phyloP scores from a whole-genome alignment of 352 stramenopile species.

The Phytophthora hibernalis region DNA sequence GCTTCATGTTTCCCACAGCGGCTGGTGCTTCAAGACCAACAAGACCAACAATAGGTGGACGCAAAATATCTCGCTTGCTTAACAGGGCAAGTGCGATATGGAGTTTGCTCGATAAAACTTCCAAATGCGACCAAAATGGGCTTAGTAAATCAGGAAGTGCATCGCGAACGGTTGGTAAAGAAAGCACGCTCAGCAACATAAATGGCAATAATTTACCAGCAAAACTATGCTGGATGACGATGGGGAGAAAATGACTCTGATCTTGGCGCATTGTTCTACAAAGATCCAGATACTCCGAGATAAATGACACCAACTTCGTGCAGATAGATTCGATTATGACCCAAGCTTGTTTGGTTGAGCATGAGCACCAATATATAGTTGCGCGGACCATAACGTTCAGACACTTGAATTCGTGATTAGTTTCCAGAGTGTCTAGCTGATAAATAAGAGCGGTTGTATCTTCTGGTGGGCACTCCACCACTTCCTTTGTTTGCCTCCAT shows the following conservation, averaged over 20 bases:
- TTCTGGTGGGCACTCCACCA: slow-evolving; percentile 15
- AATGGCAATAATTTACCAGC: slow-evolving; percentile 80
- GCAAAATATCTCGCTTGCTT: slow-evolving; percentile 14
- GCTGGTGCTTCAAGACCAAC: neutral
- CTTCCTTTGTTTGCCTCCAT: slow-evolving; percentile 42
- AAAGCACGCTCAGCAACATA: slow-evolving; percentile 70
- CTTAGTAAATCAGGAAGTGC: slow-evolving; percentile 46
- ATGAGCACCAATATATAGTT: slow-evolving; percentile 79
- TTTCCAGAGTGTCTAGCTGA: slow-evolving; percentile 56
- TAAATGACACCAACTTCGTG: slow-evolving; percentile 63
- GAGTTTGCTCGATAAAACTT: slow-evolving; percentile 43
- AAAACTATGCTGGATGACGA: slow-evolving; percentile 66
- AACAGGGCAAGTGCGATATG: slow-evolving; percentile 19
- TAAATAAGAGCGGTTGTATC: slow-evolving; percentile 19
- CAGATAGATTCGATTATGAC: slow-evolving; percentile 59
- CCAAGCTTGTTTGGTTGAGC: slow-evolving; percentile 57
- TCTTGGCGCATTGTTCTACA: slow-evolving; percentile 21
- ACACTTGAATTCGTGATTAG: slow-evolving; percentile 76
- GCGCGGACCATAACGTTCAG: slow-evolving; percentile 80
- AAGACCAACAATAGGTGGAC: neutral
- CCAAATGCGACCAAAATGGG: slow-evolving; percentile 56
- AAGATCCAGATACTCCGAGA: slow-evolving; percentile 45
- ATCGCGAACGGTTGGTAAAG: slow-evolving; percentile 64
- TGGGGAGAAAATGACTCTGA: slow-evolving; percentile 30
- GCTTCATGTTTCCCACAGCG: neutral